These are phyloP conservation scores for Fusarium falciforme DNA, from an alignment of 2,329 filamentous ascomycete species.

Conservation along the genomic window DNA sequence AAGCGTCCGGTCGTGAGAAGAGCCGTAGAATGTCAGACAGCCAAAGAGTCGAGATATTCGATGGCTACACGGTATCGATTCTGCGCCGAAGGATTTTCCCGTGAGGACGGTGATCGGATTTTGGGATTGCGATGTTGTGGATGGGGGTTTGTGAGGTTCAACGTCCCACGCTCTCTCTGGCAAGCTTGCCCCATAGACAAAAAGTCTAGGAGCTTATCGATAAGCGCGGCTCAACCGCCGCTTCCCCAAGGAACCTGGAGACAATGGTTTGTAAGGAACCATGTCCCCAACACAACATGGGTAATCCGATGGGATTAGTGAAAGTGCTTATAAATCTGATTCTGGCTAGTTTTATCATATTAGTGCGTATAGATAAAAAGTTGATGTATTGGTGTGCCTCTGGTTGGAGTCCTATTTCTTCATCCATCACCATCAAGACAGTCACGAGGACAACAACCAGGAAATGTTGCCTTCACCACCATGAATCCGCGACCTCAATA, in stretches of 20 bases:
- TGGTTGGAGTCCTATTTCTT: not conserved
- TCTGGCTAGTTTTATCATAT: not conserved
- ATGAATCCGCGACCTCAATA: not conserved
- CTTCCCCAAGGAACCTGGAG: not conserved
- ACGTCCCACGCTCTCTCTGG: slow-evolving; percentile 16
- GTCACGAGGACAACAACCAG: not conserved
- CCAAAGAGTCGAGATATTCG: not conserved
- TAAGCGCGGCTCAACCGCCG: slow-evolving; percentile 27
- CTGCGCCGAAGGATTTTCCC: not conserved
- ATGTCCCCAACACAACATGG: not conserved
- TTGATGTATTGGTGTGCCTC: not conserved
- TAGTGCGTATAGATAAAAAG: not conserved
- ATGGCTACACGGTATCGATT: not conserved
- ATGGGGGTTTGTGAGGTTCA: slow-evolving; percentile 39
- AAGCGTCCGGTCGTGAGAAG: slow-evolving; percentile 5
- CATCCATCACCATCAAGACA: not conserved
- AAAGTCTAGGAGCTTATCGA: slow-evolving; percentile 47
- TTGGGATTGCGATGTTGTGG: slow-evolving; percentile 38
- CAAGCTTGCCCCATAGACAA: not conserved
- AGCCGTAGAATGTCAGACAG: slow-evolving; percentile 8
- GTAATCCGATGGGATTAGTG: not conserved
- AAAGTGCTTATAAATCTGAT: not conserved
- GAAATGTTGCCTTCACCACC: not conserved
- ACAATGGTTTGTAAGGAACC: not conserved
- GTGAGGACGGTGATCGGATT: slow-evolving; percentile 14